Percentiles rank a stretch among this genome's conserved stretches.
phyloP scores from a whole-genome alignment of 257 asterid species.

The Hygrophila difformis region DNA sequence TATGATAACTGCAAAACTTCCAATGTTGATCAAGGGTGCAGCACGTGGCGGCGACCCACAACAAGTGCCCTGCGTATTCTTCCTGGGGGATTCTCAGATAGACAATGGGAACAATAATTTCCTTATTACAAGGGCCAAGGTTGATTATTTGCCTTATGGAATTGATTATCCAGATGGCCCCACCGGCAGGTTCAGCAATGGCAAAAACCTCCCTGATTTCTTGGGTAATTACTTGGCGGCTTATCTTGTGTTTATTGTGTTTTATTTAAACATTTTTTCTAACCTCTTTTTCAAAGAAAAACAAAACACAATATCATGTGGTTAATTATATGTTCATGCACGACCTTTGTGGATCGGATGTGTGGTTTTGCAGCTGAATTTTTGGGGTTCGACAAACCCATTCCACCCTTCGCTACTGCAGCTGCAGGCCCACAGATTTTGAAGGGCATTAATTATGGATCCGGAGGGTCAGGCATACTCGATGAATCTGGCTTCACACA shows the following conservation, averaged over 20 bases:
- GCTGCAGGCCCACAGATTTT: constrained; percentile 17
- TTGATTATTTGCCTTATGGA: constrained; percentile 47
- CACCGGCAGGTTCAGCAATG: constrained; percentile 48
- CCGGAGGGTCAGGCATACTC: constrained; percentile 57
- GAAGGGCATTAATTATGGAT: constrained; percentile 58
- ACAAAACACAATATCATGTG: no score
- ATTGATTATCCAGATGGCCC: constrained; percentile 41
- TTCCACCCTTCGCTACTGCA: constrained; percentile 37
- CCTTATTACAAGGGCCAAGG: constrained; percentile 27
- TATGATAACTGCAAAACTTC: no score
- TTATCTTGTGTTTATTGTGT: no score
- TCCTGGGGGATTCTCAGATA: constrained; percentile 42
- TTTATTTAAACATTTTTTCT: not conserved
- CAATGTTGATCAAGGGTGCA: no score
- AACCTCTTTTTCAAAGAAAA: not conserved
- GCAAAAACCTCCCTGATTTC: constrained; percentile 25
- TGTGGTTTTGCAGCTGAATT: constrained; percentile 31
- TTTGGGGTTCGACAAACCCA: constrained; percentile 27
- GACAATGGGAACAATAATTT: constrained; percentile 56
- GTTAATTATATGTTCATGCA: no score
- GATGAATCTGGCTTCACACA: constrained; percentile 20
- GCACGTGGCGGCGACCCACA: no score
- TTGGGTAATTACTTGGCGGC: no score
- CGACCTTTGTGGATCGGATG: no score
- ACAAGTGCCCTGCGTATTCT: constrained; percentile 39